Evolutionary conservation across 169 alveolate species (phyloP).

Genomic region (Plasmodium vivax): DNA sequence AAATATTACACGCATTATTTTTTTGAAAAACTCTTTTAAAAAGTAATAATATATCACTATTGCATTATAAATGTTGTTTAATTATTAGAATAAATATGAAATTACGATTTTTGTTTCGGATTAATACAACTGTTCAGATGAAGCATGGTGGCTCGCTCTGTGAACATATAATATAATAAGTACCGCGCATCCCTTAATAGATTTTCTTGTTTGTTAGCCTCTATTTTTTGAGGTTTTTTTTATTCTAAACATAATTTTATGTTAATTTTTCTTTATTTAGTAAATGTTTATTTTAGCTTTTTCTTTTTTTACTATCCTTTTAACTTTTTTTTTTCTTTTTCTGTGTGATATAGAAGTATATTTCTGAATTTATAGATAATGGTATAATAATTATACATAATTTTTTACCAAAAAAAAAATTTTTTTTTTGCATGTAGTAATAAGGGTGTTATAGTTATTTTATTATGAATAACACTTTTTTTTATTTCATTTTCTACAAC

Average conservation of each 20-base stretch:
- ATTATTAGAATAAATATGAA: background rate
- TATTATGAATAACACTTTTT: background rate
- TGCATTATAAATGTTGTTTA: background rate
- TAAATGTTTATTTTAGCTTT: background rate
- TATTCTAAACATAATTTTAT: background rate
- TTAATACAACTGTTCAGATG: background rate
- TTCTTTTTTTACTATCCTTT: background rate
- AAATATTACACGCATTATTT: background rate
- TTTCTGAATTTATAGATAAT: background rate
- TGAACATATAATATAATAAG: background rate
- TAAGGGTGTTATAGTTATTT: background rate
- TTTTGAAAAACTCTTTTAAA: background rate
- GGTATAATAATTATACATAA: background rate
- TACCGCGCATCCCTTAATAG: background rate
- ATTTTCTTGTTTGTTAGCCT: background rate
- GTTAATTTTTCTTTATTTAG: background rate
- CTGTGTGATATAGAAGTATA: background rate
- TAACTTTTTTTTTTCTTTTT: background rate
- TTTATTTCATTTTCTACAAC: background rate
- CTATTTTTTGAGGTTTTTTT: background rate
- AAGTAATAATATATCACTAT: background rate
- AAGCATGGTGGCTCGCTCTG: background rate
- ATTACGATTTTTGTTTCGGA: background rate
- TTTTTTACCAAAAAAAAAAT: background rate
- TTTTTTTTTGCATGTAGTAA: background rate